Percentiles rank a stretch among this genome's conserved stretches.
These are phyloP conservation scores for Petunia hybrid DNA, from an alignment of 305 asterid species.

Conservation along the genomic window DNA sequence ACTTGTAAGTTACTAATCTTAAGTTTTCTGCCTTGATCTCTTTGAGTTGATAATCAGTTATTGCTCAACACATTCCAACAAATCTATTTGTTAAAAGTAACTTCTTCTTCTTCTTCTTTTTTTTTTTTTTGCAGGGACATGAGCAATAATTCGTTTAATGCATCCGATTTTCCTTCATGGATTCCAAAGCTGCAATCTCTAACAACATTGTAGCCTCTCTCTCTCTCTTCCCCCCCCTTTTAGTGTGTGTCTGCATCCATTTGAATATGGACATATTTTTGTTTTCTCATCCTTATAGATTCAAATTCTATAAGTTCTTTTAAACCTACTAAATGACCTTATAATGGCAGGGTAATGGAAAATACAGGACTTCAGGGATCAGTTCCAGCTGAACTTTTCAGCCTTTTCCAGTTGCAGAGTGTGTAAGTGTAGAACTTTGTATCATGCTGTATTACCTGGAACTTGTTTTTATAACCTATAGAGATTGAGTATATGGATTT, in stretches of 20 bases:
- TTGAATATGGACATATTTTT: not conserved
- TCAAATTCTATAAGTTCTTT: not conserved
- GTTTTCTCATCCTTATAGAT: not conserved
- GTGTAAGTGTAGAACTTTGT: constrained; percentile 51
- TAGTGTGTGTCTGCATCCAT: not conserved
- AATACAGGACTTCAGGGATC: constrained; percentile 55
- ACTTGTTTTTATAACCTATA: not conserved
- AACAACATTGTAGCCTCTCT: constrained; percentile 59
- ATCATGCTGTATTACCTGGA: not conserved
- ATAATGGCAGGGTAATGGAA: constrained; percentile 68
- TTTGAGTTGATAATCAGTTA: not conserved
- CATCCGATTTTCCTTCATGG: constrained; percentile 65
- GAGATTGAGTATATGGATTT: not conserved
- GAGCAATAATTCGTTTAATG: constrained; percentile 76
- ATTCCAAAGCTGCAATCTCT: constrained; percentile 58
- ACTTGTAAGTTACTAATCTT: constrained; percentile 44
- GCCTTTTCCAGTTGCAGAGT: constrained; percentile 67
- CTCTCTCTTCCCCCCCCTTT: not conserved
- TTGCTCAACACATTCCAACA: not conserved
- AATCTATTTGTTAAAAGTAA: not conserved
- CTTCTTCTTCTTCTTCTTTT: not conserved
- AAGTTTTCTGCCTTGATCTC: not conserved
- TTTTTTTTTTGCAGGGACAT: constrained; percentile 64
- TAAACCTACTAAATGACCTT: constrained; percentile 26
- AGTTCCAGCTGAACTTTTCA: constrained; percentile 66